These are phyloP conservation scores for Funneliformis geosporum DNA, from an alignment of 192 early-diverging fungal genomes.

Conservation along the genomic window DNA sequence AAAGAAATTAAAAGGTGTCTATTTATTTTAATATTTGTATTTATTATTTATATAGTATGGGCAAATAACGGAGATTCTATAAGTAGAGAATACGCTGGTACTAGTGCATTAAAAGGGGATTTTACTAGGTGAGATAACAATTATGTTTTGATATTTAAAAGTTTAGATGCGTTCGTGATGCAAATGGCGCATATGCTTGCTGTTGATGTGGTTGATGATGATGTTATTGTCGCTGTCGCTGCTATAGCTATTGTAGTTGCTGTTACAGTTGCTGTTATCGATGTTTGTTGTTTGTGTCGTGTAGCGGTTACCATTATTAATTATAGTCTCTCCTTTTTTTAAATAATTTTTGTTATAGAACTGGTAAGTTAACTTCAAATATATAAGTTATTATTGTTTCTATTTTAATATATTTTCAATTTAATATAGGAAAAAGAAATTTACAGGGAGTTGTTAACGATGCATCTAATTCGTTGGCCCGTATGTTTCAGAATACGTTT, in stretches of 20 bases:
- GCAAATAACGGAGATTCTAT: conserved; percentile 83
- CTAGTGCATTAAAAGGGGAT: conserved; percentile 77
- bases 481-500: conserved; percentile 74
- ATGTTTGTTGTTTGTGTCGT: too few species aligned
- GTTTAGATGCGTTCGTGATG: too few species aligned
- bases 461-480: conserved; percentile 73
- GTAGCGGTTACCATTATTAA: too few species aligned
- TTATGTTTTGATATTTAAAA: background rate
- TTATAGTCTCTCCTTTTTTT: too few species aligned
- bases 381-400: background rate
- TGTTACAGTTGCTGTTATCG: too few species aligned
- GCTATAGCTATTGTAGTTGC: too few species aligned
- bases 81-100: conserved; percentile 75
- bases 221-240: too few species aligned
- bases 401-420: background rate
- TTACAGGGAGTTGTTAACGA: conserved; percentile 73
- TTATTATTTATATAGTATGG: conserved; percentile 54
- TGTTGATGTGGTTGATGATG: too few species aligned
- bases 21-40: background rate
- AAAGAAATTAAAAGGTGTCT: background rate
- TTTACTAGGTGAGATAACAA: conserved; percentile 57
- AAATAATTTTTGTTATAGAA: background rate
- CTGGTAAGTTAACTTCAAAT: background rate
- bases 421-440: conserved; percentile 69
- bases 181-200: too few species aligned